phyloP scores from a whole-genome alignment of 2,329 filamentous ascomycete genomes.

The Fusarium sp. region DNA sequence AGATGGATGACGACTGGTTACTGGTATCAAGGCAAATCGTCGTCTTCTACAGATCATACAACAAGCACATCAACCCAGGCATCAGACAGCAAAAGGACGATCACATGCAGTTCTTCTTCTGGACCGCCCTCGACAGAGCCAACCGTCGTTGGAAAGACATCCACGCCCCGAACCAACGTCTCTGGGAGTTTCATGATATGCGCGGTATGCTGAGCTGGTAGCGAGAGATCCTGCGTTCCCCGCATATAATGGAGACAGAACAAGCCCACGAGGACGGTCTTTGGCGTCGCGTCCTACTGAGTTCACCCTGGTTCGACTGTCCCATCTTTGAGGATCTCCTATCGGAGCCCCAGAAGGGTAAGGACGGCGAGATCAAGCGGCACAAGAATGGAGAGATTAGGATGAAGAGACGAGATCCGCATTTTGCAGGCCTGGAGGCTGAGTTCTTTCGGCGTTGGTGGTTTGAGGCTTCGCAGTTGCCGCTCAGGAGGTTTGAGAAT shows the following conservation, averaged over 20 bases:
- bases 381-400: constrained; percentile 5
- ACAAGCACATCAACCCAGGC: too few relatives aligned
- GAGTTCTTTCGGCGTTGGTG: constrained; percentile 48
- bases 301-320: constrained; percentile 50
- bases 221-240: constrained; percentile 43
- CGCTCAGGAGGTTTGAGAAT: constrained; percentile 40
- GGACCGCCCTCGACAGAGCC: constrained; percentile 45
- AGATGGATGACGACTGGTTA: constrained; percentile 15
- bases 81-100: neutral
- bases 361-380: constrained; percentile 4
- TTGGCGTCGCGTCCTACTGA: constrained; percentile 42
- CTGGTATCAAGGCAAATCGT: neutral
- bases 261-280: constrained; percentile 45
- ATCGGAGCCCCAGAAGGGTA: constrained; percentile 2
- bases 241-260: constrained; percentile 31
- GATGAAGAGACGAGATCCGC: neutral
- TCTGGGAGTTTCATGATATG: constrained; percentile 18
- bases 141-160: constrained; percentile 4
- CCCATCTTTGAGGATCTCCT: constrained; percentile 43
- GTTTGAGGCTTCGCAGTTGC: constrained; percentile 33
- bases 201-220: constrained; percentile 48
- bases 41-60: neutral
- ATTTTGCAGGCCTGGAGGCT: constrained; percentile 39
- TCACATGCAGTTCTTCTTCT: constrained; percentile 47
- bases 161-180: neutral